Evolutionary conservation across 495 filamentous ascomycete genomes (phyloP).

Genomic region (Aspergillus homomorphus): DNA sequence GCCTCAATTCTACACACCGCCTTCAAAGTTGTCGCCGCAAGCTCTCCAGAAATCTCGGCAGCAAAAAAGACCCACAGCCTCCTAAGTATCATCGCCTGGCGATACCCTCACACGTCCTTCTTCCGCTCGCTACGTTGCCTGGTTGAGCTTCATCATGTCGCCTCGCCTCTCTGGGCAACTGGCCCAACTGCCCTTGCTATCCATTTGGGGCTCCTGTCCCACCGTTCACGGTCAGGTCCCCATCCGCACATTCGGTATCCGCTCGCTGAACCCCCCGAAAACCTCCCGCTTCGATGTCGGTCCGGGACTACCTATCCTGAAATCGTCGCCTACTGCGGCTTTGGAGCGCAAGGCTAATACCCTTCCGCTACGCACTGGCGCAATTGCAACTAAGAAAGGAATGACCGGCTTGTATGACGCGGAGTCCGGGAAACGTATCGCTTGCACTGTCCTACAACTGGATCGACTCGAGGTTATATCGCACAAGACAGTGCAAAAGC

Average conservation of each 20-base stretch:
- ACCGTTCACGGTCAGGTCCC: conserved; percentile 17
- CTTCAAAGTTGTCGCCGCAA: conserved; percentile 5
- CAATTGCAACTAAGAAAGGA: conserved; percentile 83
- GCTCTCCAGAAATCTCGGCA: conserved; percentile 22
- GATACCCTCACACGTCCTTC: neutral
- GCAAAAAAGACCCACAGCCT: conserved; percentile 16
- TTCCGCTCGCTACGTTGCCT: neutral
- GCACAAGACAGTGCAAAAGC: conserved; percentile 71
- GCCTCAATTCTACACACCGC: conserved; percentile 10
- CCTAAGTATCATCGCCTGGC: neutral
- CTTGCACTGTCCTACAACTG: conserved; percentile 92
- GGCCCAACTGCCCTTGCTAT: conserved; percentile 27
- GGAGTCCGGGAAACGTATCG: conserved; percentile 67
- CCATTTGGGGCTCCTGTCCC: conserved; percentile 19
- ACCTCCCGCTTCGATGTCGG: conserved; percentile 45
- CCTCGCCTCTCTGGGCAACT: conserved; percentile 38
- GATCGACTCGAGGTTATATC: conserved; percentile 85
- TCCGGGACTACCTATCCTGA: conserved; percentile 51
- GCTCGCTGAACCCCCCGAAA: conserved; percentile 48
- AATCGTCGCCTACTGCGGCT: conserved; percentile 72
- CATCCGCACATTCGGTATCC: conserved; percentile 45
- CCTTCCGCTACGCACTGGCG: conserved; percentile 76
- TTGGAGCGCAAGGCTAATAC: conserved; percentile 72
- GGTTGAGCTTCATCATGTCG: conserved; percentile 26
- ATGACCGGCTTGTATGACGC: conserved; percentile 88